phyloP scores from a whole-genome alignment of 805 yeast species.

The Yamadazyma sp. region DNA sequence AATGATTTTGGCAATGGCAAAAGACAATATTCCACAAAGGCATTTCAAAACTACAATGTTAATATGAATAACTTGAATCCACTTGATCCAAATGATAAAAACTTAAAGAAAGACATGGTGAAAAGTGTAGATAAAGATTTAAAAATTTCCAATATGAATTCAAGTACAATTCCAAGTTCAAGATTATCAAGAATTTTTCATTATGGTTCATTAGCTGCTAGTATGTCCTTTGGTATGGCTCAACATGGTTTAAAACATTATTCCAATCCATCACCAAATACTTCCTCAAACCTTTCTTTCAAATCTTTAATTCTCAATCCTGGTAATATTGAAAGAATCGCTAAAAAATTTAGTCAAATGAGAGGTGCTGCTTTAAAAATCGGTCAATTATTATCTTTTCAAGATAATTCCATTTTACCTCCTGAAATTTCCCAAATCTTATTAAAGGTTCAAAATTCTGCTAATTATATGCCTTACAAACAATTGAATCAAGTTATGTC shows the following conservation, averaged over 20 bases:
- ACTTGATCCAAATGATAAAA: not conserved
- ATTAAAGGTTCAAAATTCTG: constrained; percentile 85
- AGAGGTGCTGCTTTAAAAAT: constrained; percentile 98
- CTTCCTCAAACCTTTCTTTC: constrained; percentile 53
- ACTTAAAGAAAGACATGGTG: not conserved
- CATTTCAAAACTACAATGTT: constrained; percentile 5
- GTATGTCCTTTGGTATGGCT: constrained; percentile 82
- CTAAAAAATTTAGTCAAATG: constrained; percentile 86
- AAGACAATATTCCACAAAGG: constrained; percentile 7
- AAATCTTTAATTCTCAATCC: constrained; percentile 81
- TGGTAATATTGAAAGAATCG: constrained; percentile 81
- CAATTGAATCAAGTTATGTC: constrained; percentile 78
- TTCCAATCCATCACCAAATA: constrained; percentile 42
- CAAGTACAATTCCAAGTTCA: constrained; percentile 76
- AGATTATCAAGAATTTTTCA: constrained; percentile 88
- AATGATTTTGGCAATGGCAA: not conserved
- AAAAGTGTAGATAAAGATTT: constrained; percentile 21
- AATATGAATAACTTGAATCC: constrained; percentile 3
- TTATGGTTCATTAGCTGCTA: constrained; percentile 89
- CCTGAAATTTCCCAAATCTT: constrained; percentile 78
- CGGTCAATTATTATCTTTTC: constrained; percentile 96
- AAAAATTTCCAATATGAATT: constrained; percentile 30
- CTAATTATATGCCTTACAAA: constrained; percentile 93
- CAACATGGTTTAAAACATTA: constrained; percentile 70
- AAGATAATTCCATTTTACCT: constrained; percentile 83